phyloP scores from a whole-genome alignment of 1,139 yeast species.

The Saccharomyces hybrid region DNA sequence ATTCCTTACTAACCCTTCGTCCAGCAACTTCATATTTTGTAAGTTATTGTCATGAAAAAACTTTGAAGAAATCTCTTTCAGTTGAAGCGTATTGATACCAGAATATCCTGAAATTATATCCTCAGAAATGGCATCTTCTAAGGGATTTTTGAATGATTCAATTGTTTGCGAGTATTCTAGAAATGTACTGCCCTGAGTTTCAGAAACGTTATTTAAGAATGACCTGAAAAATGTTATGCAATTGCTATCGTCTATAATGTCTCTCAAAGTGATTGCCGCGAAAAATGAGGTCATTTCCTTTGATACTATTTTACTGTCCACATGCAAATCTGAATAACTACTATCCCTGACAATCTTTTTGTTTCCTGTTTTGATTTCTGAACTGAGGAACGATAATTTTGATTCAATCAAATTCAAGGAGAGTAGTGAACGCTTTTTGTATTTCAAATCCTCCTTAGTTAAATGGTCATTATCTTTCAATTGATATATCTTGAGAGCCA shows the following conservation, averaged over 20 bases:
- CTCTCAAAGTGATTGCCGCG: conserved; percentile 14
- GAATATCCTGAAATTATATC: conserved; percentile 18
- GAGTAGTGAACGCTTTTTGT: conserved; percentile 30
- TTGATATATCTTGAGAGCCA: conserved; percentile 16
- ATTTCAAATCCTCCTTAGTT: conserved; percentile 21
- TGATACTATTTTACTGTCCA: conserved; percentile 6
- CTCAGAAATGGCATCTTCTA: conserved; percentile 44
- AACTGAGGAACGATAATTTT: conserved; percentile 19
- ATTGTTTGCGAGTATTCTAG: conserved; percentile 62
- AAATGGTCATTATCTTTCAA: conserved; percentile 5
- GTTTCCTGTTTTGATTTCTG: conserved; percentile 2
- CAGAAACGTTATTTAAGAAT: conserved; percentile 10
- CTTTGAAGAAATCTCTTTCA: conserved; percentile 9
- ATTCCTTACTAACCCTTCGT: conserved; percentile 15
- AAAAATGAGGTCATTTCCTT: conserved; percentile 16
- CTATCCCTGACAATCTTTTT: conserved; percentile 30
- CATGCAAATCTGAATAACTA: conserved; percentile 25
- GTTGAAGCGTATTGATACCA: conserved; percentile 8
- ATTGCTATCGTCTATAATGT: conserved; percentile 14
- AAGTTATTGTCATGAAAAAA: conserved; percentile 13
- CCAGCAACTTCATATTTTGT: conserved; percentile 11
- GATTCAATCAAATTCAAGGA: conserved; percentile 33
- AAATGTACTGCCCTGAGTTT: conserved; percentile 13
- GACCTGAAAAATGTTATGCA: conserved; percentile 14
- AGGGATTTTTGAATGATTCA: conserved; percentile 63